Evolutionary conservation across 2,329 filamentous ascomycete species (phyloP).

Genomic region (Colletotrichum cordylinicola): DNA sequence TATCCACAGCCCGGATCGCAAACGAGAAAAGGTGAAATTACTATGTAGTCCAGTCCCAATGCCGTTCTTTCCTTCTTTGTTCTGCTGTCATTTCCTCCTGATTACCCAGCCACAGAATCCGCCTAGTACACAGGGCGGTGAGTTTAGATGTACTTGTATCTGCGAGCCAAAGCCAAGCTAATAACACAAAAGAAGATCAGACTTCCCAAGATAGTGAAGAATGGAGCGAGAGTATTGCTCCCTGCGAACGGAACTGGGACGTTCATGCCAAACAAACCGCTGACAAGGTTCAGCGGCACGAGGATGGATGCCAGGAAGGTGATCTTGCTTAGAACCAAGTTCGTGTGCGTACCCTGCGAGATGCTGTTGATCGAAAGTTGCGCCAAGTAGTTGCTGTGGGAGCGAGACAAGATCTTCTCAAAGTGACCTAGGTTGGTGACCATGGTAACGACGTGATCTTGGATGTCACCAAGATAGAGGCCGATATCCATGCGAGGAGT

Average conservation of each 20-base stretch:
- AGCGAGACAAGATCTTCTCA: constrained; percentile 94
- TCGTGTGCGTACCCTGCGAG: constrained; percentile 84
- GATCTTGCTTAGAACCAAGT: constrained; percentile 91
- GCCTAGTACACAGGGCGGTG: neutral
- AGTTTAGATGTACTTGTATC: constrained; percentile 49
- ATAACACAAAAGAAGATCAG: constrained; percentile 60
- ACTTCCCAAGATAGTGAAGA: constrained; percentile 55
- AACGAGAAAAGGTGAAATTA: neutral
- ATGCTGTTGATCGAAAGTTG: constrained; percentile 94
- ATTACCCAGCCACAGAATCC: neutral
- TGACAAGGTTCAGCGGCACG: constrained; percentile 94
- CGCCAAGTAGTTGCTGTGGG: constrained; percentile 95
- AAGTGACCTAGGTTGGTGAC: constrained; percentile 95
- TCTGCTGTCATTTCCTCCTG: neutral
- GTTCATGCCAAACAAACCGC: constrained; percentile 89
- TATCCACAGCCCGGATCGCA: neutral
- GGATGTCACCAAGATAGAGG: constrained; percentile 95
- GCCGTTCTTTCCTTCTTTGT: neutral
- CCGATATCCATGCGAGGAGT: constrained; percentile 96
- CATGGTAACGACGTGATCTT: constrained; percentile 99
- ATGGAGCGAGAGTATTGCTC: constrained; percentile 58
- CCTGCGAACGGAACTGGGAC: constrained; percentile 71
- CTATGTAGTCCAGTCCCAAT: neutral
- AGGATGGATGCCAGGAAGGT: constrained; percentile 93
- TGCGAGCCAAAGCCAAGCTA: constrained; percentile 51